Evolutionary conservation across 2,329 filamentous ascomycete genomes (phyloP), one percentile per base, ranked within the genome.

Genomic region (Scedosporium dehoogii): DNA sequence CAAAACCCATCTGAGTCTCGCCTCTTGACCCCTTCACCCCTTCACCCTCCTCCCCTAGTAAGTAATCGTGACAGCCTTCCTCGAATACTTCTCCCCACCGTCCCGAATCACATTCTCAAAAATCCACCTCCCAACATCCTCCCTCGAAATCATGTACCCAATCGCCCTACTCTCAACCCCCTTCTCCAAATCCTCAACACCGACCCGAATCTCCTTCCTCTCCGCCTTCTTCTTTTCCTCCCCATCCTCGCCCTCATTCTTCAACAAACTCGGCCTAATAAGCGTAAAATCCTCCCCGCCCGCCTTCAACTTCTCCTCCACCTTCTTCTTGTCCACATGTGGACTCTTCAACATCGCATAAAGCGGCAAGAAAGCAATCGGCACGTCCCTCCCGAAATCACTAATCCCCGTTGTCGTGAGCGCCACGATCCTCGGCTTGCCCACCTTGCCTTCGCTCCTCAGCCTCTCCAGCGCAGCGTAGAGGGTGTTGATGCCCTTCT

Each of bases 121-220:
- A 7, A 81, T 71, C 77, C 79, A 83, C 62, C 67, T 70, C 0
- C 80, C 80, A 3, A 76, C 73, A 63, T 82, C 80, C 63, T 78
- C 76, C 42, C 79, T 68, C 6, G 73, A 75, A 57, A 83, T 80
- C 1, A 71, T 73, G 62, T 81, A 82, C 4, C 81, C 81, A 3
- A 80, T 67, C 3, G 70, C 76, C 42, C 68, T 64, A 0, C 69
- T 72, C 67, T 77, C 73, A 9, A 65, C 46, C 4, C 69, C 70
- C 0, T 55, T 66, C 55, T 68, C 68, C 1, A 70, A 70, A 48
- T 78, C 74, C 64, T 79, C 77, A 2, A 78, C 60, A 0, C 76
- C 78, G 0, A 73, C 74, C 1, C 76, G 69, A 38, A 80, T 67
- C 41, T 60, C 55, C 2, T 64, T 64, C 2, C 64, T 64, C 61